Base-by-base conservation (phyloP, 2,329 filamentous ascomycete species). In the Cadophora malorum region DNA sequence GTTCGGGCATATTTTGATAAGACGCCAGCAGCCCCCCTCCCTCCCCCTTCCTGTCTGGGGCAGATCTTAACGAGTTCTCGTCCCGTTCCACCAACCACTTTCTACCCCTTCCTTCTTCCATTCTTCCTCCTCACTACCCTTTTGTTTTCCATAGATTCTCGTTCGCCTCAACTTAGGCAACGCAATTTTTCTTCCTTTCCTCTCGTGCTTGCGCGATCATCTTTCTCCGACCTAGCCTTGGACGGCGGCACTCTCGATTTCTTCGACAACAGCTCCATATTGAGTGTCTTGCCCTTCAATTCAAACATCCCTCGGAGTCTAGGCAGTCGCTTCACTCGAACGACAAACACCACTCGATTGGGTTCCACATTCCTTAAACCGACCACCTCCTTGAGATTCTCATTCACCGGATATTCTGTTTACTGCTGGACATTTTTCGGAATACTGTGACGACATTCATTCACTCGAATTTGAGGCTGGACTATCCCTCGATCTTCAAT, bases 361-460 rank as follows among this genome's bases (percentile, higher is more conserved):
- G 55, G 65, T 50, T 23, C 21, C 61, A 67, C 65, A 45, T 62
- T 64, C 64, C 47, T 69, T 70, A 68, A 61, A 65, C 56, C 47
- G 19, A 66, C 33, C 41, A 58, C 31, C 25, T 38, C 25, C 41
- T 47, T 35, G 25, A 28, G 25, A n/a, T 14, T 33, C 45, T 62
- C n/a, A 47, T 47, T 49, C 59, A 47, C 31, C 25, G 60, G 64
- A 66, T 71, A 65, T 70, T 69, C 70, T 72, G 65, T 69, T 53
- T 31, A 64, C 68, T 74, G 72, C 72, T 69, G 72, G 72, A 67
- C 70, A 73, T 60, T 68, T 49, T 28, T 67, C 71, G 64, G 71
- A 67, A 53, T 50, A 62, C 38, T 47, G 5, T 59, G 49, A 53
- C 33, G 45, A 47, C 47, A 19, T 58, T 68, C 49, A 45, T 53